Base-by-base conservation (phyloP, 306 rosid genomes). In the Sophora flavescens region DNA sequence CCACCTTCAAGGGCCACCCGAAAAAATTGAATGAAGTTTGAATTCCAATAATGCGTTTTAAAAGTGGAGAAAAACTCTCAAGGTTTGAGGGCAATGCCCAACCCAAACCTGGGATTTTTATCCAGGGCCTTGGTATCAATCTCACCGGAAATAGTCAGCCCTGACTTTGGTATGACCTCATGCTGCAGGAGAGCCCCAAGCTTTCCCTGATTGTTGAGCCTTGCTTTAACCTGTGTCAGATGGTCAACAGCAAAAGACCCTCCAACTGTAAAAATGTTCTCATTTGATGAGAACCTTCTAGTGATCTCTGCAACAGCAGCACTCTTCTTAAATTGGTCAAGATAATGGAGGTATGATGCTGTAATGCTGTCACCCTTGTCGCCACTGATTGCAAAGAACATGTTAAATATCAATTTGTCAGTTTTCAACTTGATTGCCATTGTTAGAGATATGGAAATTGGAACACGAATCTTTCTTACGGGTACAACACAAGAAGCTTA, bases 171-270 rank as follows among this genome's bases (percentile, higher is more conserved):
- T 62, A 96, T 71, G 77, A 92, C 78, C 85, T 91, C 93, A 61
- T 96, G 99, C 84, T 96, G 99, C 66, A 96, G 81, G 61, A 91
- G 90, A 39, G 93, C 98, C 13, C 93, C 98, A 14, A 96, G 86
- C 80, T 81, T 91, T 78, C 98, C 98, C 0, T 87, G 84, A 70
- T 87, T 92, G 90, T 96, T 91, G 84, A 96, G 84, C 86, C 86
- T 92, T n/a, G 92, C 97, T 82, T 91, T 96, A 78, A 89, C 89
- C 64, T 82, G 75, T 2, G 99, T 96, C 74, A 89, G 83, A 64
- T 68, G 89, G 81, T 96, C 99, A 73, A 92, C 38, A 51, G 97
- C 88, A 78, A 81, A 86, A 53, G 90, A 84, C 35, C 97, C 99
- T 60, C 99, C 99, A 48, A 92, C 91, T 0, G 99, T 96, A 69